Percentiles rank a stretch among this genome's conserved stretches.
Evolutionary conservation across 176 grass and related monocot genomes (phyloP).

Genomic region (Echinochloa phyllopogon): DNA sequence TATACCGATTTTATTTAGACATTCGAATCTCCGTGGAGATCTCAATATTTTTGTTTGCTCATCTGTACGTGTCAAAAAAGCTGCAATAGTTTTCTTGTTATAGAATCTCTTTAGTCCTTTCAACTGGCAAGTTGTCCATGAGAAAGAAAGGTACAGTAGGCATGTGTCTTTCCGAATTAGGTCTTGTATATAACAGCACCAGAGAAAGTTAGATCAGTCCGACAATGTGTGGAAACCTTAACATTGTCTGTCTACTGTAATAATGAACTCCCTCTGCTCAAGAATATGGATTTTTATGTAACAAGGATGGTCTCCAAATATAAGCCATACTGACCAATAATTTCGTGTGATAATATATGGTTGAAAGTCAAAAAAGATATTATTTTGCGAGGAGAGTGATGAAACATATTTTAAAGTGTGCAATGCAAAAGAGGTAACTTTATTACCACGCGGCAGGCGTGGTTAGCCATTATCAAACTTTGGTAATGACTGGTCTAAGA

Average conservation of each 20-base stretch:
- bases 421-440: neutral
- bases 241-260: too few relatives aligned
- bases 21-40: neutral
- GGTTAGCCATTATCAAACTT: too few relatives aligned
- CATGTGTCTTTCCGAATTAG: neutral
- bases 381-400: neutral
- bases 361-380: neutral
- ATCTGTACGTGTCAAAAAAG: neutral
- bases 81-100: neutral
- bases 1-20: neutral
- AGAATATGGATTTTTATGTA: too few relatives aligned
- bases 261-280: too few relatives aligned
- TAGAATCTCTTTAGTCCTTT: neutral
- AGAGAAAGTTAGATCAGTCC: too few relatives aligned
- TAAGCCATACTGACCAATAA: too few relatives aligned
- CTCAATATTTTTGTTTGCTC: neutral
- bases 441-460: neutral
- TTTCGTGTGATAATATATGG: neutral
- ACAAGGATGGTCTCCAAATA: too few relatives aligned
- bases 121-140: neutral
- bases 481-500: too few relatives aligned
- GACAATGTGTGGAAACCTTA: too few relatives aligned
- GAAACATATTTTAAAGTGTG: neutral
- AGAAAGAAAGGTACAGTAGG: neutral
- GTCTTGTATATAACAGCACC: neutral